These are phyloP conservation scores for Spergularia marina DNA, from an alignment of 148 eudicot genomes.

Conservation along the genomic window DNA sequence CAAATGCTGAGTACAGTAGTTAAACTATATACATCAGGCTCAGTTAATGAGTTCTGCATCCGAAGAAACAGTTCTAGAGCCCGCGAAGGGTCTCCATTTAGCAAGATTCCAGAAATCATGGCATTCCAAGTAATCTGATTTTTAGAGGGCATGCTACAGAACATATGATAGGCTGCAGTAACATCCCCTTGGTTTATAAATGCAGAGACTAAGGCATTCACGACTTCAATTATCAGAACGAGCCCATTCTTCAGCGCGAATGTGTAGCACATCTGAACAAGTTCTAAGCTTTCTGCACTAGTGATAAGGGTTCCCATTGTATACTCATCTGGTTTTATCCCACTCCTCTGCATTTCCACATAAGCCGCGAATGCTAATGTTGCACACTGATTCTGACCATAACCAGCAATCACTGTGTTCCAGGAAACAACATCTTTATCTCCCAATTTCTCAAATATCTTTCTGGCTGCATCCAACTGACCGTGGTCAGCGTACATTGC, in stretches of 20 bases:
- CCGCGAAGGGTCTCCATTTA: slow-evolving; percentile 42
- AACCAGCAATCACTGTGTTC: slow-evolving; percentile 69
- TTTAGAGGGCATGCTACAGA: slow-evolving; percentile 33
- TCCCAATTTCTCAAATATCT: slow-evolving; percentile 44
- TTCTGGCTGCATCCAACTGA: slow-evolving; percentile 34
- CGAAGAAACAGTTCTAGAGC: slow-evolving; percentile 52
- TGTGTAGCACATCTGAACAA: slow-evolving; percentile 55
- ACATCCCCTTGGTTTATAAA: slow-evolving; percentile 51
- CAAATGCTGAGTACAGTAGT: slow-evolving; percentile 61
- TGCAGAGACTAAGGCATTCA: slow-evolving; percentile 69
- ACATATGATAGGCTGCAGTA: slow-evolving; percentile 41
- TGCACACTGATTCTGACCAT: slow-evolving; percentile 42
- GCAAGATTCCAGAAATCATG: slow-evolving; percentile 55
- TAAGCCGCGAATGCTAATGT: slow-evolving; percentile 42
- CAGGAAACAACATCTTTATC: slow-evolving; percentile 69
- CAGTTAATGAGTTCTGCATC: slow-evolving; percentile 33
- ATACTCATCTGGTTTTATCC: slow-evolving; percentile 66
- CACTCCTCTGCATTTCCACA: slow-evolving; percentile 50
- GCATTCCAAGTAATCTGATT: slow-evolving; percentile 74
- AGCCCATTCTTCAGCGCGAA: slow-evolving; percentile 52
- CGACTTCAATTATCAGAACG: slow-evolving; percentile 42
- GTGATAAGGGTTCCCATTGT: slow-evolving; percentile 67
- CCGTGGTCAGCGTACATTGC: slow-evolving; percentile 61
- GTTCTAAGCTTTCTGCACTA: slow-evolving; percentile 35
- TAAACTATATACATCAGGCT: slow-evolving; percentile 53